These are phyloP conservation scores for Carpinus viminea DNA, from an alignment of 306 rosid genomes.

Conservation along the genomic window DNA sequence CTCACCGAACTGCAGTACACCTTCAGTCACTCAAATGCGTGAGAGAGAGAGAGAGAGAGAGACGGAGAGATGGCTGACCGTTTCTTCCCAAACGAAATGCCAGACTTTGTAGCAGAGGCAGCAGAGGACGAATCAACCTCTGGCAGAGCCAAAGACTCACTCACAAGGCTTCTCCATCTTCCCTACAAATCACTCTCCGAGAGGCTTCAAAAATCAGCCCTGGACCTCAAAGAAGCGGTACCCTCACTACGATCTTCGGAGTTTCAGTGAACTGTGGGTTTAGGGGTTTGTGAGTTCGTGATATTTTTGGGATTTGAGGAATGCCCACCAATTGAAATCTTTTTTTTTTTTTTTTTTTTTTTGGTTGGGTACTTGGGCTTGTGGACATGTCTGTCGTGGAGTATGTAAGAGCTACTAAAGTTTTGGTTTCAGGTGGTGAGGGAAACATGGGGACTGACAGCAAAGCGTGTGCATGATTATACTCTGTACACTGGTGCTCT, in stretches of 20 bases:
- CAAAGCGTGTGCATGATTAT: slow-evolving; percentile 60
- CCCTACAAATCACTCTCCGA: slow-evolving; percentile 44
- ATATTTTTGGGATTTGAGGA: background rate
- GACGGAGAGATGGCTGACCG: slow-evolving; percentile 60
- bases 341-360: background rate
- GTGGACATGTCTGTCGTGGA: background rate
- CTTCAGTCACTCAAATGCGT: background rate
- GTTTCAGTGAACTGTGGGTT: slow-evolving; percentile 14
- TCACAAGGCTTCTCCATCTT: slow-evolving; percentile 52
- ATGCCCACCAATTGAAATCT: background rate
- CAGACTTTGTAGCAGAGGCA: slow-evolving; percentile 46
- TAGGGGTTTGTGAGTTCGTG: background rate
- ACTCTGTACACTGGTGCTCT: slow-evolving; percentile 72
- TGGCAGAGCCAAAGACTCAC: slow-evolving; percentile 29
- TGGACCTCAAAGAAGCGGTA: slow-evolving; percentile 71
- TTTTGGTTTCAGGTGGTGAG: slow-evolving; percentile 63
- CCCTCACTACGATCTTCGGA: background rate
- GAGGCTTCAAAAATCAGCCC: slow-evolving; percentile 43
- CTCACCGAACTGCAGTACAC: background rate
- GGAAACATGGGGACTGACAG: slow-evolving; percentile 65
- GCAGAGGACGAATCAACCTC: slow-evolving; percentile 33
- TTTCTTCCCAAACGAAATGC: slow-evolving; percentile 71
- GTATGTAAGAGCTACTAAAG: slow-evolving; percentile 17
- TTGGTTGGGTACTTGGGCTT: background rate
- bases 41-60: background rate